Evolutionary conservation across 768 basidiomycete species (phyloP).

Genomic region (Tricholoma flavovirens): DNA sequence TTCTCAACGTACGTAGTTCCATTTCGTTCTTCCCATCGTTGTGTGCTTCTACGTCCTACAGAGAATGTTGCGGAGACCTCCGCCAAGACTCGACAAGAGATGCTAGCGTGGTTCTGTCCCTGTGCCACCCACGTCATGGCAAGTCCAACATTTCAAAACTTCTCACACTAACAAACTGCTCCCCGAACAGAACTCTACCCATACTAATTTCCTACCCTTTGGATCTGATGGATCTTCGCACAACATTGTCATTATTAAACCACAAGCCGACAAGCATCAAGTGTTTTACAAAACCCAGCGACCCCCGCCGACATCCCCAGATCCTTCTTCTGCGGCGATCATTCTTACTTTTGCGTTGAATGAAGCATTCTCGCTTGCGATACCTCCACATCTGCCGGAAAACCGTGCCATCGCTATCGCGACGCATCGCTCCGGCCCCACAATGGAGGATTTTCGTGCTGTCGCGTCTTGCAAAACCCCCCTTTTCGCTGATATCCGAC

Average conservation of each 20-base stretch:
- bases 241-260: not conserved
- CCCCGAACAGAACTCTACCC: not conserved
- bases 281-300: constrained; percentile 3
- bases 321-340: constrained; percentile 40
- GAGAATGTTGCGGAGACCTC: constrained; percentile 32
- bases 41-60: constrained; percentile 15
- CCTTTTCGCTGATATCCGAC: constrained; percentile 41
- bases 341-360: constrained; percentile 48
- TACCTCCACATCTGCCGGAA: constrained; percentile 47
- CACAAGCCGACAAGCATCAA: not conserved
- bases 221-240: constrained; percentile 1
- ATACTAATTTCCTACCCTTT: not conserved
- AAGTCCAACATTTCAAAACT: not conserved
- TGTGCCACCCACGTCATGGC: constrained; percentile 21
- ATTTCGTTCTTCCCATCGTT: not conserved
- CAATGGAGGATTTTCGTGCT: constrained; percentile 44
- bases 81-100: constrained; percentile 31
- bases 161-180: not conserved
- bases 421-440: constrained; percentile 44
- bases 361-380: constrained; percentile 36
- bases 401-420: constrained; percentile 41
- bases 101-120: constrained; percentile 38
- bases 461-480: constrained; percentile 39
- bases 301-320: constrained; percentile 24
- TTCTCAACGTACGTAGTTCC: constrained; percentile 30